A percentile compares a stretch with the other conserved stretches of the same genome.
phyloP scores from a whole-genome alignment of 495 filamentous ascomycete genomes.

The Lophiostoma macrostomum region DNA sequence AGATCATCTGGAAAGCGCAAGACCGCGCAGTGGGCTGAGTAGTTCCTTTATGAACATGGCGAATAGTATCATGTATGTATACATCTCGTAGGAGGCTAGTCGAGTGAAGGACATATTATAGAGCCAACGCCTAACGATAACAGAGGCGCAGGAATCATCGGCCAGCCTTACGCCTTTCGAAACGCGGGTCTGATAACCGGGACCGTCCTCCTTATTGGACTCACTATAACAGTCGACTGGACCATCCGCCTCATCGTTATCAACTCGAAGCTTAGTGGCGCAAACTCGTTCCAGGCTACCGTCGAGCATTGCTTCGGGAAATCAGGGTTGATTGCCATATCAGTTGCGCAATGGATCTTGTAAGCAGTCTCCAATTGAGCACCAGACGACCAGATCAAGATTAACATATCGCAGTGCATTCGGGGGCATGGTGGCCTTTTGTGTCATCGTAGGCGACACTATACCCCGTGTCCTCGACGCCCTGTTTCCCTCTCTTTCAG shows the following conservation, averaged over 20 bases:
- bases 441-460: constrained; percentile 92
- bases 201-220: constrained; percentile 66
- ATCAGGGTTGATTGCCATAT: constrained; percentile 83
- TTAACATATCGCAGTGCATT: constrained; percentile 60
- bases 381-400: neutral
- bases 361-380: constrained; percentile 34
- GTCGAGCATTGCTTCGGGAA: constrained; percentile 91
- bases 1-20: constrained; percentile 57
- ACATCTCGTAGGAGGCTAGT: neutral
- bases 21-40: constrained; percentile 63
- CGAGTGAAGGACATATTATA: too few relatives aligned
- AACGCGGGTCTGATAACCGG: constrained; percentile 85
- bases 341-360: constrained; percentile 92
- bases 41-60: constrained; percentile 98
- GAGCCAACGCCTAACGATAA: neutral
- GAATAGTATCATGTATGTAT: constrained; percentile 78
- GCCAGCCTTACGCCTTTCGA: constrained; percentile 88
- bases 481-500: constrained; percentile 69
- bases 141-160: constrained; percentile 89
- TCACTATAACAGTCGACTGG: constrained; percentile 91
- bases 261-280: constrained; percentile 90
- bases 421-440: constrained; percentile 97
- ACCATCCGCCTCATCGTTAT: constrained; percentile 94
- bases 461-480: constrained; percentile 86
- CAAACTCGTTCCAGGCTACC: constrained; percentile 89